These are phyloP conservation scores for Dactylellina haptotyla DNA, from an alignment of 2,329 filamentous ascomycete species.

Conservation along the genomic window DNA sequence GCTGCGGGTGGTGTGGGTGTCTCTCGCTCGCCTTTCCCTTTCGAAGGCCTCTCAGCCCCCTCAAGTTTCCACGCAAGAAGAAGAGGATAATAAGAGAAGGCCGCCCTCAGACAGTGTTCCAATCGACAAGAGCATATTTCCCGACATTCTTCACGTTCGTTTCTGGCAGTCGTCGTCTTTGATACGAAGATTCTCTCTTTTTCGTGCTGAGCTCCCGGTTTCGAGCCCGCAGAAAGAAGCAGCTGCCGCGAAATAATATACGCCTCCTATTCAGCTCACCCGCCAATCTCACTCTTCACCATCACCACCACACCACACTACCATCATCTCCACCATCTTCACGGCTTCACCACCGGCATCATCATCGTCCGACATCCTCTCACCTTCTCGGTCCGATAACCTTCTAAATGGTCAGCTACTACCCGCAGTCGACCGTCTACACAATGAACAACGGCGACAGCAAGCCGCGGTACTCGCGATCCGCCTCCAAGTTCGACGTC, in stretches of 20 bases:
- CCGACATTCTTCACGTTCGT: constrained; percentile 36
- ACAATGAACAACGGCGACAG: constrained; percentile 46
- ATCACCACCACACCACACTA: background rate
- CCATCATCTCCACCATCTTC: background rate
- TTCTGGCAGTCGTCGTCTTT: constrained; percentile 11
- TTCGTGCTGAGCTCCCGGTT: constrained; percentile 2
- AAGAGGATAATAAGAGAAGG: background rate
- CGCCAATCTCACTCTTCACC: background rate
- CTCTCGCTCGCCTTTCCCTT: background rate
- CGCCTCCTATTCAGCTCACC: too few relatives aligned
- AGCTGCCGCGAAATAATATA: background rate
- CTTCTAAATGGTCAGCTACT: constrained; percentile 49
- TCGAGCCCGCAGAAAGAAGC: too few relatives aligned
- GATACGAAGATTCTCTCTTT: background rate
- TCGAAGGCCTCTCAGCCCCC: background rate
- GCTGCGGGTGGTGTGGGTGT: background rate
- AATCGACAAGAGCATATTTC: constrained; percentile 32
- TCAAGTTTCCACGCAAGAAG: background rate
- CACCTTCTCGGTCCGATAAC: background rate
- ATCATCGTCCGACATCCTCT: background rate
- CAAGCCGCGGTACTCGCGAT: constrained; percentile 50
- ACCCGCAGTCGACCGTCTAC: constrained; percentile 41
- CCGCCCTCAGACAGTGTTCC: background rate
- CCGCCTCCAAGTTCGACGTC: constrained; percentile 71
- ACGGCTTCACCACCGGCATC: background rate